Percentiles rank a stretch among this genome's conserved stretches.
Evolutionary conservation across 805 yeast genomes (phyloP).

Genomic region (Candida manassasensis): DNA sequence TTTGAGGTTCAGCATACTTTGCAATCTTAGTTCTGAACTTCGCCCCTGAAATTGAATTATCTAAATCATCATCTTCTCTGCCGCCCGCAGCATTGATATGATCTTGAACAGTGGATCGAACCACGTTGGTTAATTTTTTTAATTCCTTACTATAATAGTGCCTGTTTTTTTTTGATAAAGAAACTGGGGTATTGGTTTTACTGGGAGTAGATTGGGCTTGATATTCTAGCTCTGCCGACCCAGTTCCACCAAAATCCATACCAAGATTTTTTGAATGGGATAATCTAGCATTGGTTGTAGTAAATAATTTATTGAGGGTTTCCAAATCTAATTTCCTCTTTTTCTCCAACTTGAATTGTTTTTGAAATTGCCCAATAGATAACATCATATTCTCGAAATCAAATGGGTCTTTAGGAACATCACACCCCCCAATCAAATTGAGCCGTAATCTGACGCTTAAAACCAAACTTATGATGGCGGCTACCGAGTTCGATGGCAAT

Average conservation of each 20-base stretch:
- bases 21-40: constrained; percentile 31
- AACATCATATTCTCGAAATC: constrained; percentile 65
- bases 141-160: constrained; percentile 37
- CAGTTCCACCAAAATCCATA: constrained; percentile 5
- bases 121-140: constrained; percentile 56
- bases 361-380: constrained; percentile 75
- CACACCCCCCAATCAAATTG: constrained; percentile 32
- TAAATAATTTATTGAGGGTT: constrained; percentile 41
- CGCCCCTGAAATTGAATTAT: constrained; percentile 18
- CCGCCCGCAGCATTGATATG: constrained; percentile 23
- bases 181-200: constrained; percentile 6
- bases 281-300: constrained; percentile 29
- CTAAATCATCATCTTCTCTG: constrained; percentile 14
- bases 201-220: constrained; percentile 1
- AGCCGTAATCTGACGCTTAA: constrained; percentile 65
- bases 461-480: constrained; percentile 76
- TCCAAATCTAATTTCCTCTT: constrained; percentile 52
- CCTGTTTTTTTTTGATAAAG: constrained; percentile 20
- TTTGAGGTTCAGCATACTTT: constrained; percentile 29
- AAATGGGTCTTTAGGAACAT: constrained; percentile 78
- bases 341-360: constrained; percentile 50
- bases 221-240: constrained; percentile 5
- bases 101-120: constrained; percentile 72
- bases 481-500: constrained; percentile 62
- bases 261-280: constrained; percentile 19